Evolutionary conservation across 495 filamentous ascomycete species (phyloP).

Genomic region (Lichenothelia convexa): DNA sequence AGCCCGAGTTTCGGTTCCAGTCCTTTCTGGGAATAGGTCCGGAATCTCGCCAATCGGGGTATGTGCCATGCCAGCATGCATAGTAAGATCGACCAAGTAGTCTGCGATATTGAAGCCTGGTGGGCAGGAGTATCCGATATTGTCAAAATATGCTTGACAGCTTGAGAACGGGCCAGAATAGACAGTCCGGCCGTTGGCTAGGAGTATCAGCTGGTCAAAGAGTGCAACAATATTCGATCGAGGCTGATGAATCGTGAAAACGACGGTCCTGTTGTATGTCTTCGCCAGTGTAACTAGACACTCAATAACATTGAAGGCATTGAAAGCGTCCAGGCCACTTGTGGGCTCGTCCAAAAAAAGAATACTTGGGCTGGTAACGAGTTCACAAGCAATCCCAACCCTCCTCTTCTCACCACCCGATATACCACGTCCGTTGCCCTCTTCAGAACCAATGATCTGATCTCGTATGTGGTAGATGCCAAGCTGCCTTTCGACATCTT

Average conservation of each 20-base stretch:
- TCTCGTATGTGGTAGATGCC: conserved; percentile 85
- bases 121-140: conserved; percentile 77
- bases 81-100: conserved; percentile 90
- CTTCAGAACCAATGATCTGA: conserved; percentile 93
- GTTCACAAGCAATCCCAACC: conserved; percentile 91
- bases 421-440: conserved; percentile 83
- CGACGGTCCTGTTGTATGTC: conserved; percentile 86
- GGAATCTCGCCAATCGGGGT: conserved; percentile 40
- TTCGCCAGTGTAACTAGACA: conserved; percentile 89
- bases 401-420: conserved; percentile 93
- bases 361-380: conserved; percentile 94
- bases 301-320: conserved; percentile 93
- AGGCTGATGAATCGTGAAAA: conserved; percentile 98
- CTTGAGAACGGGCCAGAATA: conserved; percentile 81
- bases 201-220: conserved; percentile 79
- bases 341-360: conserved; percentile 95
- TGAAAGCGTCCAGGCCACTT: conserved; percentile 86
- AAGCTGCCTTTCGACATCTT: conserved; percentile 87
- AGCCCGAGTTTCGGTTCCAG: conserved; percentile 48
- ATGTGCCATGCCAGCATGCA: conserved; percentile 58
- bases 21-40: conserved; percentile 22
- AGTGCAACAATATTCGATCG: conserved; percentile 98
- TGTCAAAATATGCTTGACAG: conserved; percentile 85
- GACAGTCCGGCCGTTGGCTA: conserved; percentile 77
- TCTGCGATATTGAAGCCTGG: conserved; percentile 98